These are phyloP conservation scores for Mycena chlorophos DNA, from an alignment of 768 basidiomycete genomes.

Conservation along the genomic window DNA sequence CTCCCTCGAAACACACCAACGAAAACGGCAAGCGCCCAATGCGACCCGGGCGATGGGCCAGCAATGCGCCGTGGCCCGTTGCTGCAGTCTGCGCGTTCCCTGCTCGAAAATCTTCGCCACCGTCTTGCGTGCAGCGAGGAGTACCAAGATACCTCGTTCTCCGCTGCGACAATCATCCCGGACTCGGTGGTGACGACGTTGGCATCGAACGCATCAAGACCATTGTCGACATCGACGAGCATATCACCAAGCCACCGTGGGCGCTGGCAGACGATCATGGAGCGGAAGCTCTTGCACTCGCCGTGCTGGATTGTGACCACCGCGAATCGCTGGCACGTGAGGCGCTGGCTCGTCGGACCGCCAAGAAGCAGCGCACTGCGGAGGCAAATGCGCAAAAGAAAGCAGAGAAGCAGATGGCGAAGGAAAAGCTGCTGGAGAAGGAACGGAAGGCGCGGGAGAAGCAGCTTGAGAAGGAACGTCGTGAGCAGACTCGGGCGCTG, in stretches of 20 bases:
- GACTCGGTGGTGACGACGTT: not conserved
- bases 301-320: not conserved
- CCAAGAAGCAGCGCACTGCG: not conserved
- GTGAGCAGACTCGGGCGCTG: no score
- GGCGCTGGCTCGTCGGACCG: not conserved
- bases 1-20: constrained; percentile 16
- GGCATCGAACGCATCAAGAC: constrained; percentile 18
- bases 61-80: constrained; percentile 17
- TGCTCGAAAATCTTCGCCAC: constrained; percentile 20
- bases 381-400: not conserved
- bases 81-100: constrained; percentile 17
- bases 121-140: constrained; percentile 25
- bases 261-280: constrained; percentile 21
- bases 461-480: no score
- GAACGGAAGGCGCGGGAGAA: no score
- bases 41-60: constrained; percentile 3
- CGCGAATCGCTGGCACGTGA: not conserved
- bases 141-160: constrained; percentile 27
- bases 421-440: not conserved
- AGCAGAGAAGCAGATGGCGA: not conserved
- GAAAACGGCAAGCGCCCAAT: constrained; percentile 26
- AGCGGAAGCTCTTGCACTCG: constrained; percentile 16
- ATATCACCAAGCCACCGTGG: constrained; percentile 2
- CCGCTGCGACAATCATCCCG: constrained; percentile 25
- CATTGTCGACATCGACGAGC: constrained; percentile 18